phyloP scores from a whole-genome alignment of 139 green algal species.

The Raphidocelis subcapitata region DNA sequence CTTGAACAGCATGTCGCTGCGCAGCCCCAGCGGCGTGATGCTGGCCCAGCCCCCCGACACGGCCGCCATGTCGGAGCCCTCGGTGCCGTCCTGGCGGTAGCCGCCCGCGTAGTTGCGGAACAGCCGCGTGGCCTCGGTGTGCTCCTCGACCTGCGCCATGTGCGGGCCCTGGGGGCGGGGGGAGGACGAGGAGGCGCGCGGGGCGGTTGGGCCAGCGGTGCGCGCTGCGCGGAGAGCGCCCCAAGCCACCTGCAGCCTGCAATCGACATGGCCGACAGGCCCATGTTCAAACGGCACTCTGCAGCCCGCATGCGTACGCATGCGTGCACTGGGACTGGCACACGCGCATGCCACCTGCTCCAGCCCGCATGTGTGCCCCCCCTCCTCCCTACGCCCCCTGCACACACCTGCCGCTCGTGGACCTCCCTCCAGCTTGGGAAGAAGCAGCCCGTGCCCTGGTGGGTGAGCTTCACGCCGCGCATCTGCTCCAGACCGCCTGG shows the following conservation, averaged over 20 bases:
- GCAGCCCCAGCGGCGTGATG: conserved; percentile 57
- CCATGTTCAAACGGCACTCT: too few relatives aligned
- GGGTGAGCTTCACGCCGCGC: not conserved
- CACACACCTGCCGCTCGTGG: not conserved
- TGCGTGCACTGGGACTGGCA: too few relatives aligned
- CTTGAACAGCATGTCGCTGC: conserved; percentile 29
- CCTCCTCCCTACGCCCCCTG: too few relatives aligned
- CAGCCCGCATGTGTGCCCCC: too few relatives aligned
- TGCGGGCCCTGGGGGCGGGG: not conserved
- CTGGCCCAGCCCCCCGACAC: conserved; percentile 59
- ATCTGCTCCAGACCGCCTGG: not conserved
- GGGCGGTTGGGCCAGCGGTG: too few relatives aligned
- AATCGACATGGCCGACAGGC: too few relatives aligned
- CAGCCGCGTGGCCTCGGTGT: conserved; percentile 44
- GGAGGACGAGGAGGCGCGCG: too few relatives aligned
- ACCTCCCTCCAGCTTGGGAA: conserved; percentile 52
- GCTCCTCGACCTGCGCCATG: conserved; percentile 42
- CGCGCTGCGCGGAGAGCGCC: too few relatives aligned
- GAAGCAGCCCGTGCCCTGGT: conserved; percentile 40
- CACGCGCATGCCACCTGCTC: too few relatives aligned
- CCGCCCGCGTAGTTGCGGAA: conserved; percentile 55
- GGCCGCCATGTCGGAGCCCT: conserved; percentile 63
- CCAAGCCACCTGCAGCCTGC: too few relatives aligned
- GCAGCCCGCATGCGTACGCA: too few relatives aligned
- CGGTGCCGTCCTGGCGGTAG: conserved; percentile 40